Base-by-base conservation (phyloP, 1,284 basidiomycete genomes). In the Ceratorhiza oryzae-sativae region DNA sequence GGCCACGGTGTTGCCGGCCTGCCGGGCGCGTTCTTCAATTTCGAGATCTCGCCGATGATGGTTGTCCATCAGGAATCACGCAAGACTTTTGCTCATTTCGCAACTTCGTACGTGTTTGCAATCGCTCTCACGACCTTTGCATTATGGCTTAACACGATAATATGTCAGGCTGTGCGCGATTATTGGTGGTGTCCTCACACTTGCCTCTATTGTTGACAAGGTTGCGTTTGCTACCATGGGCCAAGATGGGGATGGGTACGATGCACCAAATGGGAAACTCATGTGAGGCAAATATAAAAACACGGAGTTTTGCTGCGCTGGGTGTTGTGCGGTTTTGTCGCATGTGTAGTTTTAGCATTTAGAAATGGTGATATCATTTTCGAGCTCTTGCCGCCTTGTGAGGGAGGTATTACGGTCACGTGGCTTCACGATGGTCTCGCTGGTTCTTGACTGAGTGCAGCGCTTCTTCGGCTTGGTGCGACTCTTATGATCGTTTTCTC, bases 41-140 rank as follows among this genome's bases (percentile, higher is more conserved):
- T 92, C 80, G 97, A 99, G 80, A 98, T 99, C 79, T 97, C 94
- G n/a, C 96, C 95, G 1, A 94, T 98, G 79, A 89, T 93, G 71
- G 91, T 98, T 58, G 90, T 95, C 25, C 94, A 97, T 79, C 86
- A 87, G n/a, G 95, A 97, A 80, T 90, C 87, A 49, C 87, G 95
- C 72, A 94, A 97, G 81, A 93, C 94, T 0, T 96, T 99, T 79
- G 95, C 96, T 3, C 97, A 98, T 82, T 98, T 99, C 85, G 82
- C 98, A 46, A 97, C 95, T 42, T 97, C 94, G 92, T 95, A 77
- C 79, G 94, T 86, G 18, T 39, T 56, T 55, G 30, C 18, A 13
- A 39, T 39, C 13, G 36, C 13, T 39, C 6, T 39, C 36, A 6
- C 36, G 6, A 13, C 6, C 6, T 39, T 39, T 39, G 13, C 36